Evolutionary conservation across 2,329 filamentous ascomycete genomes (phyloP).

Genomic region (Alternaria sp.): DNA sequence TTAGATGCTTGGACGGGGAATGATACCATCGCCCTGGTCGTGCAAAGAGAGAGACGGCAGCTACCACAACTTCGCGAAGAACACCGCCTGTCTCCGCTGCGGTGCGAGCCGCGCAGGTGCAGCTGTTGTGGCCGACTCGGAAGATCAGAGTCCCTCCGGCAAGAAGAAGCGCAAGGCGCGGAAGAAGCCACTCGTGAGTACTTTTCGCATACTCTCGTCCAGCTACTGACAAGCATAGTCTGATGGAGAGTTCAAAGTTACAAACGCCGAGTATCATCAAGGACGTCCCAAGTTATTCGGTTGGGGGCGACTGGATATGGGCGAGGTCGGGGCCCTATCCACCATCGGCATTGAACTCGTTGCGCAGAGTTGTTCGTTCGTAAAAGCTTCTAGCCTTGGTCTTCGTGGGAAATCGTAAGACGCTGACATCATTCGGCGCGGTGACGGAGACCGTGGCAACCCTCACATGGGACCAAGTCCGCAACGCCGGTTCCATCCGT

Average conservation of each 20-base stretch:
- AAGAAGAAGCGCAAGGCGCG: conserved; percentile 39
- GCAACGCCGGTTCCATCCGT: not conserved
- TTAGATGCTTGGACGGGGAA: not conserved
- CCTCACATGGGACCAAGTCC: not conserved
- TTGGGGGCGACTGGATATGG: conserved; percentile 1
- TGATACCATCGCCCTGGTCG: conserved; percentile 2
- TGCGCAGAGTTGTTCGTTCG: not conserved
- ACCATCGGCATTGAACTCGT: not conserved
- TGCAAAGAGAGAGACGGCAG: not conserved
- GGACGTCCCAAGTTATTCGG: conserved; percentile 3
- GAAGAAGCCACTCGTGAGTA: conserved; percentile 38
- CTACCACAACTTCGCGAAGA: conserved; percentile 96
- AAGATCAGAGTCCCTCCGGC: conserved; percentile 27
- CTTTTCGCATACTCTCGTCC: not conserved
- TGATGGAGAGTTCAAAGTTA: conserved; percentile 20
- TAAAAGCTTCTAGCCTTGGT: not conserved
- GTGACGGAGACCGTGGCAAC: not conserved
- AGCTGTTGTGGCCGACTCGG: conserved; percentile 84
- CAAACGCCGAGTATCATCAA: not conserved
- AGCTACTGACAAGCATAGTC: conserved; percentile 31
- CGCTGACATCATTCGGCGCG: not conserved
- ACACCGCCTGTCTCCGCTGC: conserved; percentile 95
- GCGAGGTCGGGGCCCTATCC: conserved; percentile 1
- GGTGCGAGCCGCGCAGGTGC: conserved; percentile 93
- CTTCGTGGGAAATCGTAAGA: not conserved